Base-by-base conservation (phyloP, 1,284 basidiomycete genomes). In the Cryptococcus hybrid region DNA sequence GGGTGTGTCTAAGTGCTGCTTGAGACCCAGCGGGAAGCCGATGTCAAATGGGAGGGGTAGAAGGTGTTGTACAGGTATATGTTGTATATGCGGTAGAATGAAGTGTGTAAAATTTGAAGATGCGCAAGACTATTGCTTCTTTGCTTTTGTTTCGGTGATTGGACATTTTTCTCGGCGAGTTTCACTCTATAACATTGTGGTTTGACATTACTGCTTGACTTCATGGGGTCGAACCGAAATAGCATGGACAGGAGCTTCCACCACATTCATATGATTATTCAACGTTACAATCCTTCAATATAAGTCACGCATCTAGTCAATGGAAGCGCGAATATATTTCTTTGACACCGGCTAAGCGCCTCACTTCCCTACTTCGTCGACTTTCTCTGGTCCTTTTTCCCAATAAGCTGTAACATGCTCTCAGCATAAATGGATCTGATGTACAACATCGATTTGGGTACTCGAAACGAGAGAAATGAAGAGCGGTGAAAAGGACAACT, bases 1-100 rank as follows among this genome's bases (percentile, higher is more conserved):
- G 90, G 65, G 81, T 94, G 43, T 88, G 88, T 44, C 77, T 90
- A 7, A 60, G 69, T 9, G 65, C 66, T 6, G 65, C 64, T 47
- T 68, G 55, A 64, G 24, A 40, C n/a, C 45, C 30, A 30, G 30
- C 30, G 30, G 30, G 30, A 30, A 3, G 30, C 4, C 30, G 30
- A 30, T 30, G 30, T 30, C 30, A 30, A 30, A 30, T 30, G 30
- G 30, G 30, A 30, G 4, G 30, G 30, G 30, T 30, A 30, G 30
- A 30, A 30, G 30, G 30, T 30, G 30, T 30, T 30, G 30, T 4
- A 30, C 30, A 30, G 4, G 30, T 30, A 30, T 30, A 30, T 30
- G 30, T 30, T 30, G 30, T 30, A 30, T 30, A 30, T 30, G 30
- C 4, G 30, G 30, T 30, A 30, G 30, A 30, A 30, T 30, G 30